These are phyloP conservation scores for Gracilaria domingensis DNA, from an alignment of 23 red algal species.

Conservation along the genomic window DNA sequence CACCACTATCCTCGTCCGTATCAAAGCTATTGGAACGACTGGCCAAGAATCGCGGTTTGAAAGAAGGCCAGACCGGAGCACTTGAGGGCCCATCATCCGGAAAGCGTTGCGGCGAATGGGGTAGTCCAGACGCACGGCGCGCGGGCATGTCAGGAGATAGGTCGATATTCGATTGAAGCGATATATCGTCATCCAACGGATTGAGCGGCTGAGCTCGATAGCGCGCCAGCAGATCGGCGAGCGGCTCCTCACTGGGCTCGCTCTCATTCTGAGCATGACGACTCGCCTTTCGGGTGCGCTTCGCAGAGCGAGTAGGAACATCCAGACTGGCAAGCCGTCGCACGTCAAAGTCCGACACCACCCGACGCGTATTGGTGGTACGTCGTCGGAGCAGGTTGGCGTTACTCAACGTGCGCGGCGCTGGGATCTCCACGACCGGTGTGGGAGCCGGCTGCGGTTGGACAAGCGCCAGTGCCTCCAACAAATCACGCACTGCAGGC, in stretches of 20 bases:
- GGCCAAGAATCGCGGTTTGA: neutral
- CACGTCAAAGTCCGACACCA: neutral
- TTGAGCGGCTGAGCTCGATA: neutral
- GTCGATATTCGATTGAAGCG: neutral
- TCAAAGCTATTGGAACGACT: conserved; percentile 11
- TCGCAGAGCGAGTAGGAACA: conserved; percentile 15
- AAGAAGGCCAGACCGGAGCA: neutral
- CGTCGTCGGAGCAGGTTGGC: neutral
- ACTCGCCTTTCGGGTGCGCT: neutral
- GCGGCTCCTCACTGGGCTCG: neutral
- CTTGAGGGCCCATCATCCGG: neutral
- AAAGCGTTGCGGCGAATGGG: neutral
- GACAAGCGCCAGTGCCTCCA: conserved; percentile 18
- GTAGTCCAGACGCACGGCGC: neutral
- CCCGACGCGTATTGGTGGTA: neutral
- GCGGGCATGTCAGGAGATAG: too few species aligned
- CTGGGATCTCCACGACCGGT: neutral
- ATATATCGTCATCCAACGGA: neutral
- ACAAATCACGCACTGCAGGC: neutral
- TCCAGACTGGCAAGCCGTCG: neutral
- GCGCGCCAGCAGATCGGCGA: conserved; percentile 4
- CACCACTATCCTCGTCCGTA: conserved; percentile 14
- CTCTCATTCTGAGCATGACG: too few species aligned
- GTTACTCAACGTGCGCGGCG: conserved; percentile 1
- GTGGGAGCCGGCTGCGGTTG: neutral